Base-by-base conservation (phyloP, 1,284 basidiomycete genomes). In the Schizopora paradoxa region DNA sequence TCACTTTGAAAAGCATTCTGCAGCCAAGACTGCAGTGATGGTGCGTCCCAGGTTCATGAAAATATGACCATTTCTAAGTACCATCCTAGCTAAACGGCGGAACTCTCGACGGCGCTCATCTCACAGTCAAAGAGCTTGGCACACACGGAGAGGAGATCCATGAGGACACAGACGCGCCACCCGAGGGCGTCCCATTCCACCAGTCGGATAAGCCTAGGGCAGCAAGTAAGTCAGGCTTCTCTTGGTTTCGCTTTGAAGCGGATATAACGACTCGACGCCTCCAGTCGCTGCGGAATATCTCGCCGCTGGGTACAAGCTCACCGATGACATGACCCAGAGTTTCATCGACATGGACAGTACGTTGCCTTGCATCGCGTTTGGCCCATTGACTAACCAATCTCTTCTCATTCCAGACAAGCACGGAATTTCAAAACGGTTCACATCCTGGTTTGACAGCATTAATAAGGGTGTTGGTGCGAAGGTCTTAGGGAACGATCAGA, bases 201-300 rank as follows among this genome's bases (percentile, higher is more conserved):
- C 89, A 91, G 65, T 73, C 77, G 21, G 86, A 90, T 62, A 91
- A 91, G 66, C 88, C 89, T 1, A 73, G 85, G 35, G 84, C 86
- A 21, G 88, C 79, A 33, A 87, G 85, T 86, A 54, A 56, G 77
- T 65, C 13, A 8, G 16, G 8, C 14, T 36, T n/a, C n/a, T n/a
- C n/a, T n/a, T n/a, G n/a, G n/a, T n/a, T 31, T 44, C 16, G 28
- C 19, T 33, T 13, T 39, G 51, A 43, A 23, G 28, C 32, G 7
- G 43, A 16, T 22, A 5, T n/a, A 21, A 6, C 13, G 26, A 25
- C 8, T 33, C 56, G 59, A 72, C 59, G 58, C 35, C 3, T 45
- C 6, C 45, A 69, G 89, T 94, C 57, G 86, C 85, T 16, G 92
- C 92, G 29, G 92, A 95, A 63, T 91, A 93, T 65, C 78, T 97